Percentiles rank a stretch among this genome's conserved stretches.
These are phyloP conservation scores for Plasmodium fragile DNA, from an alignment of 169 alveolate genomes.

Conservation along the genomic window DNA sequence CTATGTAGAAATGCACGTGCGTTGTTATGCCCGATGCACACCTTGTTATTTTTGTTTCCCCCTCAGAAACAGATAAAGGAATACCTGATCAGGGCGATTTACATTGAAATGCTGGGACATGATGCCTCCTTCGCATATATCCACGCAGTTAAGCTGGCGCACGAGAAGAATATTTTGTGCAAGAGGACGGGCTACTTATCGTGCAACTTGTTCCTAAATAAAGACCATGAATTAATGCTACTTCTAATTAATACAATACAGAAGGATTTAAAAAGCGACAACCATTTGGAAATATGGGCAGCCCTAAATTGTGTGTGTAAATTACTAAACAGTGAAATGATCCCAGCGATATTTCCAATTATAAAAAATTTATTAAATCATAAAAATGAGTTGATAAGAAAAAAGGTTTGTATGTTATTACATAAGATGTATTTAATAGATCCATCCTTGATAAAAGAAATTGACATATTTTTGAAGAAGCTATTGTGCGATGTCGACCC, in stretches of 20 bases:
- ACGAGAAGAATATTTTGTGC: constrained; percentile 89
- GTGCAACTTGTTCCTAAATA: constrained; percentile 91
- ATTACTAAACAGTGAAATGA: constrained; percentile 91
- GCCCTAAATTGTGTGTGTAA: constrained; percentile 93
- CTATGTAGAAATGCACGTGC: not conserved
- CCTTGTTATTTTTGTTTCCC: not conserved
- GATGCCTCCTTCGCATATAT: constrained; percentile 96
- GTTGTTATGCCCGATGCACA: not conserved
- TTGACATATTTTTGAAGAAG: constrained; percentile 89
- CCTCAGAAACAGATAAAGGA: constrained; percentile 87
- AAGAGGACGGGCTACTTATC: constrained; percentile 93
- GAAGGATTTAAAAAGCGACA: constrained; percentile 92
- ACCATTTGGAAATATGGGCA: constrained; percentile 91
- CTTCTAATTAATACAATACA: constrained; percentile 94
- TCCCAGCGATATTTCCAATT: constrained; percentile 92
- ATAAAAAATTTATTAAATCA: constrained; percentile 89
- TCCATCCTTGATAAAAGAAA: constrained; percentile 82
- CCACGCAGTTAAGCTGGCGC: constrained; percentile 94
- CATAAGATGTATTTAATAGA: constrained; percentile 86
- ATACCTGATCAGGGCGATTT: constrained; percentile 92
- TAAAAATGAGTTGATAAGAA: constrained; percentile 88
- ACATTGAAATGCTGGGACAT: constrained; percentile 97
- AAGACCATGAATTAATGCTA: constrained; percentile 91
- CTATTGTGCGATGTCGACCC: constrained; percentile 94
- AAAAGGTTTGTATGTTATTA: constrained; percentile 95